Evolutionary conservation across 2,329 filamentous ascomycete species (phyloP).

Genomic region (Cyclaneusma minus): DNA sequence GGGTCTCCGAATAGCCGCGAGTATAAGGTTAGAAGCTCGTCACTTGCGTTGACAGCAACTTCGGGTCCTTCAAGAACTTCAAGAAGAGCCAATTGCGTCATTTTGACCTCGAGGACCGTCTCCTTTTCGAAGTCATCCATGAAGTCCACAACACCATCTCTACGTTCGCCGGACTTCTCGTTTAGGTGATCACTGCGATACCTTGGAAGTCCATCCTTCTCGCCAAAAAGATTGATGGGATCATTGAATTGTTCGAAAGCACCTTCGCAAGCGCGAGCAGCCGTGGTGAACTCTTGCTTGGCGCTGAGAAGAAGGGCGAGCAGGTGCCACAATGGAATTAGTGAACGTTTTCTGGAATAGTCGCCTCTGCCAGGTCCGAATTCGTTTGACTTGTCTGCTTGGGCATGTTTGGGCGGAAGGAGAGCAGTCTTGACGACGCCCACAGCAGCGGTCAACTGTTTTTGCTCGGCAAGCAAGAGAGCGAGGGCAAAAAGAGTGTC

Average conservation of each 20-base stretch:
- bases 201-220: slow-evolving; percentile 27
- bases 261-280: slow-evolving; percentile 71
- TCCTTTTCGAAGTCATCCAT: slow-evolving; percentile 79
- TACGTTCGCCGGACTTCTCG: slow-evolving; percentile 17
- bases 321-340: slow-evolving; percentile 82
- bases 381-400: slow-evolving; percentile 18
- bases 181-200: slow-evolving; percentile 51
- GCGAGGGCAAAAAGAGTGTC: slow-evolving; percentile 69
- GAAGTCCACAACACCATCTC: slow-evolving; percentile 49
- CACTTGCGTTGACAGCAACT: slow-evolving; percentile 73
- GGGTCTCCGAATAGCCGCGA: slow-evolving; percentile 61
- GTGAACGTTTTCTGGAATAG: slow-evolving; percentile 38
- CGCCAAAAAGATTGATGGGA: slow-evolving; percentile 52
- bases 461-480: slow-evolving; percentile 73
- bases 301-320: slow-evolving; percentile 75
- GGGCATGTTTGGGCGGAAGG: slow-evolving; percentile 36
- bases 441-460: slow-evolving; percentile 67
- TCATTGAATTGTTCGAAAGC: slow-evolving; percentile 83
- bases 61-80: slow-evolving; percentile 74
- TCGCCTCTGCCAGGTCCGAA: slow-evolving; percentile 22
- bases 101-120: slow-evolving; percentile 81
- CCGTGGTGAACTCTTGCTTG: slow-evolving; percentile 69
- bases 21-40: slow-evolving; percentile 73
- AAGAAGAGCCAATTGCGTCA: slow-evolving; percentile 76
- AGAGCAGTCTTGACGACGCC: slow-evolving; percentile 68